Base-by-base conservation (phyloP, 1,284 basidiomycete genomes). In the Cryptococcus hybrid region DNA sequence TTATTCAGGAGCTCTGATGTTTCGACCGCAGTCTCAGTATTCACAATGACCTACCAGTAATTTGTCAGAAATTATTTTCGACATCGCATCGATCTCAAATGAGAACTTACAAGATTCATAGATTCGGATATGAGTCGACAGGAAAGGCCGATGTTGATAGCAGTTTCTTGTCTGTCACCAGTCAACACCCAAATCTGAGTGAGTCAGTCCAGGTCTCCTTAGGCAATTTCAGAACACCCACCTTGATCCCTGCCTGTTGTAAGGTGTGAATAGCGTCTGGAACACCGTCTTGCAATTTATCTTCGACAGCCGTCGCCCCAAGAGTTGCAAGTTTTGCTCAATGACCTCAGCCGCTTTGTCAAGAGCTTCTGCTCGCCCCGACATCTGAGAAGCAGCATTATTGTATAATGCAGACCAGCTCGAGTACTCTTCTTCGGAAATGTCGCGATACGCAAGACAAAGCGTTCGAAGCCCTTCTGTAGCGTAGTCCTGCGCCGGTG, bases 131-230 rank as follows among this genome's bases (percentile, higher is more conserved):
- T 98, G 63, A 99, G 78, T 60, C 92, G 85, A 80, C 95, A 99
- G 1, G 92, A 94, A 83, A 99, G 87, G 51, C 96, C 96, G 63
- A 99, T 99, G 71, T 99, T 99, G 80, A 99, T 98, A 11, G 96
- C 96, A 2, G 96, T 99, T 79, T 99, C 96, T 80, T 99, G 95
- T 61, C 95, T 82, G 78, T 99, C 96, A 2, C 96, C 96, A 1
- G 96, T 99, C 51, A 99, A 80, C 8, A 99, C 93, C 96, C 96
- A 99, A 40, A 99, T 88, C 86, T 88, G 51, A 8, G 55, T 47
- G 12, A 35, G 39, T 63, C 43, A 60, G 53, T 30, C 18, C n/a
- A 6, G 8, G 13, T 5, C 5, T 7, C n/a, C 9, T 30, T 15
- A 44, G 13, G 13, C 45, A 51, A 39, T 9, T 24, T 37, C 12